phyloP scores from a whole-genome alignment of 257 asterid species.

The Vinca minor region DNA sequence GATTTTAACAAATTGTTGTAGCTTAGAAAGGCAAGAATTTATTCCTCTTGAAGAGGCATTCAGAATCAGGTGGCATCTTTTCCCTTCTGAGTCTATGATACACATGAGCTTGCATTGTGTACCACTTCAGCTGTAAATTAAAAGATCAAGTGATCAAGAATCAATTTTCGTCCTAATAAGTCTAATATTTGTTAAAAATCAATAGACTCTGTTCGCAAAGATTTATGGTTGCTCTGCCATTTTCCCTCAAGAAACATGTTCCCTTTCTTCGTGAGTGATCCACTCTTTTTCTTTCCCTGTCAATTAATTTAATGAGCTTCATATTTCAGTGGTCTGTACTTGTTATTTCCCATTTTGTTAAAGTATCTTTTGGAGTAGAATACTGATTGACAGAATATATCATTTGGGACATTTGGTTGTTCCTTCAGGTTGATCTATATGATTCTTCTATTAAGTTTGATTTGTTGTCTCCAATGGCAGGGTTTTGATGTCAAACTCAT shows the following conservation, averaged over 20 bases:
- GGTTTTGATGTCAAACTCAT: conserved; percentile 91
- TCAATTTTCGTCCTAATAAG: no score
- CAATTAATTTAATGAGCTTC: neutral
- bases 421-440: neutral
- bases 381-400: neutral
- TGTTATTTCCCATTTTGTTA: neutral
- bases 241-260: neutral
- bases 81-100: no score
- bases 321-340: neutral
- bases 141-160: no score
- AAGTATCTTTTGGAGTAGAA: neutral
- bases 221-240: neutral
- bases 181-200: no score
- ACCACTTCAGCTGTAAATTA: no score
- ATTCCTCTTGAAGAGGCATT: no score
- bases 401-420: neutral
- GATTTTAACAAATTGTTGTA: no score
- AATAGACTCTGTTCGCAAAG: no score
- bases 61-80: no score
- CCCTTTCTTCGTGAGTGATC: neutral
- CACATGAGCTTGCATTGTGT: no score
- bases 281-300: neutral
- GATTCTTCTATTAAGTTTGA: neutral
- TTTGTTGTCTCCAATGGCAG: conserved; percentile 35
- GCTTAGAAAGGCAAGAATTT: no score